Evolutionary conservation across 441 rosid species (phyloP), one percentile per base, ranked within the genome.

Genomic region (Kokia cookei): DNA sequence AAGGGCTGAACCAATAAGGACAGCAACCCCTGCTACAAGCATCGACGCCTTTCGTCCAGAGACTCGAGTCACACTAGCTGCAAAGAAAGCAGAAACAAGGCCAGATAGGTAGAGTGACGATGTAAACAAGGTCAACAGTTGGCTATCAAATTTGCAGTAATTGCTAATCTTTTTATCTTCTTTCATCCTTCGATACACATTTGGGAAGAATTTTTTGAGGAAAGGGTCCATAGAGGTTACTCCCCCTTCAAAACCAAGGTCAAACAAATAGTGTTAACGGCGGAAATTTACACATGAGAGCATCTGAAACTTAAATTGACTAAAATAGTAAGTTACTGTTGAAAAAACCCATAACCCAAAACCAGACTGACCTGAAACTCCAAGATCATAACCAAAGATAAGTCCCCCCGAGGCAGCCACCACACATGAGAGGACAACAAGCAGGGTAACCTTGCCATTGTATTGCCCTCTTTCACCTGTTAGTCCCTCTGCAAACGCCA

Each of bases 331-430:
- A 40, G 10, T 40, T 40, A 40, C 22, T 19, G 22, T 19, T 19
- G 22, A 19, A 19, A 19, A 19, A 19, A 40, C 43, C 43, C 43
- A 40, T 40, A 40, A 10, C 43, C 43, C 10, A 40, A 29, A 60
- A 27, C 15, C 9, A 43, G 26, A 8, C 15, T 65, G 42, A 90
- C 94, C 97, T 71, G 93, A 78, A 77, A 85, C 86, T 40, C 93
- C 95, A 65, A 89, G 82, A 80, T 92, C 97, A 71, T 88, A 92
- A 64, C 97, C 97, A 27, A 92, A 92, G 78, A 92, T 83, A 37
- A 90, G 83, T 53, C 97, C 97, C 61, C 91, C 93, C 72, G 79
- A 84, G 77, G 92, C 89, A 7, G 93, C 95, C 86, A 86, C 83
- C 55, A 88, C 75, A 53, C 93, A 90, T n/a, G 93, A 89, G n/a